Percentiles rank a stretch among this genome's conserved stretches.
Evolutionary conservation across 2,329 filamentous ascomycete species (phyloP).

Genomic region (Nigrograna mackinnonii): DNA sequence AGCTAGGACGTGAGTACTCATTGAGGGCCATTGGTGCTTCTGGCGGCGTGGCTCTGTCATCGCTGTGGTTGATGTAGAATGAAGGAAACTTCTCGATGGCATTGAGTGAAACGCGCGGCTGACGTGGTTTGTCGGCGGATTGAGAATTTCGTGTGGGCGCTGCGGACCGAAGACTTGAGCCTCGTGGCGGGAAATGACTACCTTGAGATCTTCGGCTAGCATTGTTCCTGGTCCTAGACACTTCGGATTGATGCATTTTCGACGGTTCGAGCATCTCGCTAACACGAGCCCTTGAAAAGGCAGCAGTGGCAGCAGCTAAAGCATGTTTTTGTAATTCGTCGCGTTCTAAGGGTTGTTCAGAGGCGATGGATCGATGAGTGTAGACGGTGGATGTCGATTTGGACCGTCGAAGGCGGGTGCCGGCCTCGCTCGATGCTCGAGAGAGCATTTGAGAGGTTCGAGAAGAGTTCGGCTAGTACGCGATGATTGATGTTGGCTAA

Average conservation of each 20-base stretch:
- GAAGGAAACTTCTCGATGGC: slow-evolving; percentile 23
- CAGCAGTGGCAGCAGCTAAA: slow-evolving; percentile 39
- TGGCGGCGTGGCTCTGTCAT: slow-evolving; percentile 17
- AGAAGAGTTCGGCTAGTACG: slow-evolving; percentile 13
- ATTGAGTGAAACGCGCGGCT: slow-evolving; percentile 11
- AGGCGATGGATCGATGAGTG: slow-evolving; percentile 16
- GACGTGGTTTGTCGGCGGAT: slow-evolving; percentile 10
- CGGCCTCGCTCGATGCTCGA: slow-evolving; percentile 39
- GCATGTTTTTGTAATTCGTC: slow-evolving; percentile 38
- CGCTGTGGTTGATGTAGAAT: slow-evolving; percentile 17
- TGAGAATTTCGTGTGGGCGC: slow-evolving; percentile 17
- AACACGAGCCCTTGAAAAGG: slow-evolving; percentile 35
- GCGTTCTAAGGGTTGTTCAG: slow-evolving; percentile 27
- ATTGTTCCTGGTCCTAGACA: slow-evolving; percentile 35
- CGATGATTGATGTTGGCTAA: no score
- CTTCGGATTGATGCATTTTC: slow-evolving; percentile 16
- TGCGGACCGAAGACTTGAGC: slow-evolving; percentile 29
- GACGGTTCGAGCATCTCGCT: slow-evolving; percentile 17
- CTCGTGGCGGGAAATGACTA: slow-evolving; percentile 40
- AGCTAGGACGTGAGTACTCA: slow-evolving; percentile 27
- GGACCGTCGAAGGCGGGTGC: slow-evolving; percentile 39
- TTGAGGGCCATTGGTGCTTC: slow-evolving; percentile 24
- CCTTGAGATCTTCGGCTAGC: slow-evolving; percentile 40
- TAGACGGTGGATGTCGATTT: slow-evolving; percentile 39
- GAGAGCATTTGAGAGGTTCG: slow-evolving; percentile 30